Evolutionary conservation across 2,329 filamentous ascomycete species (phyloP), one percentile per base, ranked within the genome.

Genomic region (Dothistroma pini): DNA sequence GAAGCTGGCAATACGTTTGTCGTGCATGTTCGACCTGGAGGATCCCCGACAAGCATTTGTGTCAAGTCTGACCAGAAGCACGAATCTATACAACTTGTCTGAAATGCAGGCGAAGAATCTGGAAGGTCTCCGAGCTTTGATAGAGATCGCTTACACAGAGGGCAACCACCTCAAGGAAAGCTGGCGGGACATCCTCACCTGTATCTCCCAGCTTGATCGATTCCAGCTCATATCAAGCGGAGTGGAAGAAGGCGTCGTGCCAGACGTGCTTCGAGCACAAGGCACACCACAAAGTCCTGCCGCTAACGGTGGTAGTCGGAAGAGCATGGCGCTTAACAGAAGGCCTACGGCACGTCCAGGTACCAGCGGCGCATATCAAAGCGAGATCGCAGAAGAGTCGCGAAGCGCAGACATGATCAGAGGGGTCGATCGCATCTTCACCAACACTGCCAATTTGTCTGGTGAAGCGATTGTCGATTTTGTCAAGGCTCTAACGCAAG

Each of bases 31-130:
- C 71, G 92, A 96, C 66, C 80, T 99, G 0, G 88, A 93, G 58
- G 96, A 93, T n/a, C 90, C 95, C 0, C 84, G 95, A 16, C 92
- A 96, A 73, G 95, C 96, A 0, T 99, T 99, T 74, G 91, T 99
- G 63, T 92, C 91, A 1, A 93, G 92, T 7, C 80, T 99, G 63
- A 90, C 93, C 61, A 95, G 96, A 69, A 93, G 93, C 57, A 97
- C 96, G 10, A 97, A 97, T 72, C 83, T 99, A 19, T 96, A 96
- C 75, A 99, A 97, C 71, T 84, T 96, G 2, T 90, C 91, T 59
- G 93, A 97, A 74, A 96, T 99, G 84, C 87, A 92, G 72, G 89
- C 91, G 5, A 97, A 97, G 83, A 96, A 99, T 67, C 86, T 99
- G 44, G 95, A 99, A 76, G 95, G 96, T 0, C 80, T 99, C 57